These are phyloP conservation scores for Dothistroma septosporum DNA, from an alignment of 2,329 filamentous ascomycete species.

Conservation along the genomic window DNA sequence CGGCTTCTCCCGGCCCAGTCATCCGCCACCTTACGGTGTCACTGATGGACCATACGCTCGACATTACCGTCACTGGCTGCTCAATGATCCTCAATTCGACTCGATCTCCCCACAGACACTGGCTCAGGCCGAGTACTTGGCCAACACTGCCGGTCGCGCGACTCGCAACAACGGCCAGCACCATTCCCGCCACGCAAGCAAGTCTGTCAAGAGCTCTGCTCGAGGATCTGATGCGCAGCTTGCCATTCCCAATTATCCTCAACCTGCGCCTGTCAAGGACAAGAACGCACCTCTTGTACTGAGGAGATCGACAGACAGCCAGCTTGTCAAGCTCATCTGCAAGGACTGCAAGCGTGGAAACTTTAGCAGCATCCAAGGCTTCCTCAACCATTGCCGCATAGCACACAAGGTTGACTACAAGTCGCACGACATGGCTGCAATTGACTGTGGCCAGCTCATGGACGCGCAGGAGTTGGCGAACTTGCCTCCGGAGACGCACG, in stretches of 20 bases:
- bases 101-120: slow-evolving; percentile 34
- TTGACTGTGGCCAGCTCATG: slow-evolving; percentile 78
- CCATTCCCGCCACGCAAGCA: slow-evolving; percentile 40
- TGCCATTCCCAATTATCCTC: slow-evolving; percentile 62
- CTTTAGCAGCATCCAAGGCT: slow-evolving; percentile 96
- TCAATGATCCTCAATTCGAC: slow-evolving; percentile 83
- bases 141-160: slow-evolving; percentile 61
- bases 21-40: slow-evolving; percentile 85
- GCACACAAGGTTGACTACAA: slow-evolving; percentile 91
- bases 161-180: slow-evolving; percentile 72
- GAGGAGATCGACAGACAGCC: slow-evolving; percentile 75
- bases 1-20: slow-evolving; percentile 65
- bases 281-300: slow-evolving; percentile 69
- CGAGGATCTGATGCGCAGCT: slow-evolving; percentile 51
- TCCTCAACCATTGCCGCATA: slow-evolving; percentile 98
- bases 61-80: slow-evolving; percentile 93
- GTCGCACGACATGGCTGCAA: slow-evolving; percentile 89
- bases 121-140: slow-evolving; percentile 21
- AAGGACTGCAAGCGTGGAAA: slow-evolving; percentile 80
- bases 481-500: slow-evolving; percentile 28
- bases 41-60: slow-evolving; percentile 87
- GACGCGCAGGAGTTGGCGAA: slow-evolving; percentile 58
- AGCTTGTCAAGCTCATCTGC: slow-evolving; percentile 86
- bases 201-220: slow-evolving; percentile 57
- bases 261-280: slow-evolving; percentile 70